phyloP scores from a whole-genome alignment of 139 green algal species.

The Yamagishiella unicocca region DNA sequence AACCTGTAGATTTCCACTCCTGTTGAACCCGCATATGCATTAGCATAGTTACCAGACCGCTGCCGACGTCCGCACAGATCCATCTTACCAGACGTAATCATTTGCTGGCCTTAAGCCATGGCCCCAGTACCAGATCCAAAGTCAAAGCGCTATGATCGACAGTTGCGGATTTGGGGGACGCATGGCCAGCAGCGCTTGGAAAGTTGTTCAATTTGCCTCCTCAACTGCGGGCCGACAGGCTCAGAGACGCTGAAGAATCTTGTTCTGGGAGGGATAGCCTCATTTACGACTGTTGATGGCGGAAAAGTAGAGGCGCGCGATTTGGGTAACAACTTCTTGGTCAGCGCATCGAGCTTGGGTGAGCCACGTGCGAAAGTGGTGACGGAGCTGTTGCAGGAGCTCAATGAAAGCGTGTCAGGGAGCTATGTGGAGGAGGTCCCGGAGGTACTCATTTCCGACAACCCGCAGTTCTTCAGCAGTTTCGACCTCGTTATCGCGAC shows the following conservation, averaged over 20 bases:
- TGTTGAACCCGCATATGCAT: too few relatives aligned
- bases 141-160: conserved; percentile 87
- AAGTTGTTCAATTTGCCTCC: conserved; percentile 60
- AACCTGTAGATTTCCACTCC: too few relatives aligned
- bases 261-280: conserved; percentile 94
- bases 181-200: conserved; percentile 88
- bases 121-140: conserved; percentile 22
- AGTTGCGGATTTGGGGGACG: conserved; percentile 91
- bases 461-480: conserved; percentile 89
- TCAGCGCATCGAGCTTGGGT: conserved; percentile 74
- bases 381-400: conserved; percentile 87
- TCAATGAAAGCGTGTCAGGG: conserved; percentile 90
- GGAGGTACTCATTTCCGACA: conserved; percentile 74
- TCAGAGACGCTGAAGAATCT: conserved; percentile 97
- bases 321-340: conserved; percentile 97
- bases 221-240: conserved; percentile 82
- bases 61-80: too few relatives aligned
- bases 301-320: conserved; percentile 79
- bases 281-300: conserved; percentile 95
- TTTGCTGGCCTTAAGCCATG: too few relatives aligned
- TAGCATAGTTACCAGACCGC: too few relatives aligned
- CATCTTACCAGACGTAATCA: too few relatives aligned
- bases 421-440: conserved; percentile 89
- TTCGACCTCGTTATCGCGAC: conserved; percentile 95
- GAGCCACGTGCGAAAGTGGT: conserved; percentile 79